These are phyloP conservation scores for Pseudogymnoascus sp. DNA, from an alignment of 2,329 filamentous ascomycete genomes.

Conservation along the genomic window DNA sequence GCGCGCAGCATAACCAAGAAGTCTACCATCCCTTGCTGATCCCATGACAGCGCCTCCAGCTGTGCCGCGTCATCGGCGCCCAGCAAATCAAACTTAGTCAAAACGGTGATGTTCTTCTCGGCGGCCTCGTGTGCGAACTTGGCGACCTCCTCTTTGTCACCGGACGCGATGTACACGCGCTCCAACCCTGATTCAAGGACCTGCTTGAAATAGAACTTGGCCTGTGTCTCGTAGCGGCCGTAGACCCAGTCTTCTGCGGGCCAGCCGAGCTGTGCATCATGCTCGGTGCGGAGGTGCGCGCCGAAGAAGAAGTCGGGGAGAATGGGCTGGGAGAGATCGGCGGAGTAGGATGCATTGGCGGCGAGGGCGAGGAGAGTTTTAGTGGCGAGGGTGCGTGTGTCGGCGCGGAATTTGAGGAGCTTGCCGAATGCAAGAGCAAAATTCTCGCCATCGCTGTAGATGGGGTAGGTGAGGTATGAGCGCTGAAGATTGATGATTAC, in stretches of 20 bases:
- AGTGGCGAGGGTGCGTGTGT: constrained; percentile 19
- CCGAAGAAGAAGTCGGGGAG: constrained; percentile 17
- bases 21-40: constrained; percentile 15
- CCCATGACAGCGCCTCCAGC: constrained; percentile 11
- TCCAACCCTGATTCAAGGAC: constrained; percentile 3
- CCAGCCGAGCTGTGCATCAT: constrained; percentile 19
- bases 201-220: constrained; percentile 12
- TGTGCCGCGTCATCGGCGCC: background rate
- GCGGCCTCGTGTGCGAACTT: constrained; percentile 9
- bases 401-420: constrained; percentile 20
- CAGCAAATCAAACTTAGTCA: constrained; percentile 13
- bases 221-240: constrained; percentile 17
- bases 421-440: constrained; percentile 19
- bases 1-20: constrained; percentile 14
- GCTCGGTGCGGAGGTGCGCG: constrained; percentile 22
- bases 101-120: constrained; percentile 10
- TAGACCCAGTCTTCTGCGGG: constrained; percentile 15
- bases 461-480: constrained; percentile 21
- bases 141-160: constrained; percentile 8
- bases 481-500: constrained; percentile 17
- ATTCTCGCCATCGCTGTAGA: constrained; percentile 15
- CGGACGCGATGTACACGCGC: constrained; percentile 15
- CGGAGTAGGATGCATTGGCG: background rate
- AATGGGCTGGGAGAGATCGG: constrained; percentile 10
- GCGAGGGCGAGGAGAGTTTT: constrained; percentile 12